Percentiles rank a stretch among this genome's conserved stretches.
These are phyloP conservation scores for Colletotrichum euphorbiae DNA, from an alignment of 2,329 filamentous ascomycete species.

Conservation along the genomic window DNA sequence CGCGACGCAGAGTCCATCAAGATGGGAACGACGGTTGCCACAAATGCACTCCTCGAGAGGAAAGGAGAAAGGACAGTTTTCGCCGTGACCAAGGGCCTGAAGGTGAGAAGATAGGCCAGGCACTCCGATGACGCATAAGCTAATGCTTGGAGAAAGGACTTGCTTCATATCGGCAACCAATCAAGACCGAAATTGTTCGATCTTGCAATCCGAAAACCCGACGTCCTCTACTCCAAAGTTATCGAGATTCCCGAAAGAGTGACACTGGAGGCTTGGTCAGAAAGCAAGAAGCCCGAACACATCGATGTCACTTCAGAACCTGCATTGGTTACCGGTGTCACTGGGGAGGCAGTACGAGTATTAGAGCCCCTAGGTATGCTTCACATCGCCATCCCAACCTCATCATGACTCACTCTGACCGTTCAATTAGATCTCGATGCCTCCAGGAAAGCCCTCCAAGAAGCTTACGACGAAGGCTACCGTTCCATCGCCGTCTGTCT, in stretches of 20 bases:
- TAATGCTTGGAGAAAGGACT: slow-evolving; percentile 66
- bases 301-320: slow-evolving; percentile 33
- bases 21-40: slow-evolving; percentile 84
- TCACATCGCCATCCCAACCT: background rate
- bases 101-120: background rate
- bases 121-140: background rate
- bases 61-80: slow-evolving; percentile 76
- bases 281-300: slow-evolving; percentile 29
- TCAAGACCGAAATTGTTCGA: slow-evolving; percentile 80
- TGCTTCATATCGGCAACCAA: slow-evolving; percentile 79
- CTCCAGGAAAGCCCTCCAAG: slow-evolving; percentile 67
- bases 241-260: slow-evolving; percentile 81
- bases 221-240: slow-evolving; percentile 76
- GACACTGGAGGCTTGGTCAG: slow-evolving; percentile 67
- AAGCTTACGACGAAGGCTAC: slow-evolving; percentile 70
- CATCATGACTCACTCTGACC: background rate
- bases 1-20: slow-evolving; percentile 69
- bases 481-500: slow-evolving; percentile 76
- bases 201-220: slow-evolving; percentile 74
- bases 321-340: slow-evolving; percentile 66
- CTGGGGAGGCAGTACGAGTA: slow-evolving; percentile 76
- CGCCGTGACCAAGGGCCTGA: slow-evolving; percentile 72
- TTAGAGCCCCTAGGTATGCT: slow-evolving; percentile 61
- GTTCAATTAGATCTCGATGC: slow-evolving; percentile 55
- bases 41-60: slow-evolving; percentile 79